These are phyloP conservation scores for Glycyrrhiza uralensis DNA, from an alignment of 306 rosid genomes.

Conservation along the genomic window DNA sequence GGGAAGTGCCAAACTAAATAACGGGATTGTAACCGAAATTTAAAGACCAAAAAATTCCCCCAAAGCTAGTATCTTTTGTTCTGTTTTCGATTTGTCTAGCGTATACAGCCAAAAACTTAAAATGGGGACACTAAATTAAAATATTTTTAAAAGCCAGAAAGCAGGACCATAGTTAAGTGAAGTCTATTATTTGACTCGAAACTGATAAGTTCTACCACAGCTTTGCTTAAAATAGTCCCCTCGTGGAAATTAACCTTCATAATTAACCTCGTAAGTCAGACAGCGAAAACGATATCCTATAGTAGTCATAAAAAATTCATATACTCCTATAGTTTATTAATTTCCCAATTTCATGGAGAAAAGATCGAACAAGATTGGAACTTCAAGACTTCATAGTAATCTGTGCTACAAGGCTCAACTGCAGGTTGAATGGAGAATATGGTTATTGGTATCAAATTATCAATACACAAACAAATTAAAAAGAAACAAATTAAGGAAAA, in stretches of 20 bases:
- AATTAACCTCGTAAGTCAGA: no score
- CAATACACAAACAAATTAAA: not conserved
- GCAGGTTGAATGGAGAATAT: not conserved
- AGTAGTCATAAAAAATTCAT: not conserved
- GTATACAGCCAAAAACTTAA: not conserved
- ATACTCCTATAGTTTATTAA: not conserved
- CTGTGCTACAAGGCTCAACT: not conserved
- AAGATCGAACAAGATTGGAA: not conserved
- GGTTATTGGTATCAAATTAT: not conserved
- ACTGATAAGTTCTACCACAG: no score
- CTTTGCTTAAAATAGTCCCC: no score
- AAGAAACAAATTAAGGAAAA: not conserved
- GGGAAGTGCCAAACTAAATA: not conserved
- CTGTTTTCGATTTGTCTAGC: not conserved
- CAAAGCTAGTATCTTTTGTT: not conserved
- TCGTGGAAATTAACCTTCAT: no score
- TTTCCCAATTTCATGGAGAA: slow-evolving; percentile 21
- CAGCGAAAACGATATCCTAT: no score
- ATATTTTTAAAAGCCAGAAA: not conserved
- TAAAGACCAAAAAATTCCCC: not conserved
- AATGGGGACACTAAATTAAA: not conserved
- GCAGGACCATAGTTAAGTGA: not conserved
- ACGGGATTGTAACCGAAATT: not conserved
- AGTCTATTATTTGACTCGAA: no score
- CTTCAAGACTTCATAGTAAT: not conserved